These are phyloP conservation scores for Kregervanrija pseudodelftensis DNA, from an alignment of 805 yeast species.

Conservation along the genomic window DNA sequence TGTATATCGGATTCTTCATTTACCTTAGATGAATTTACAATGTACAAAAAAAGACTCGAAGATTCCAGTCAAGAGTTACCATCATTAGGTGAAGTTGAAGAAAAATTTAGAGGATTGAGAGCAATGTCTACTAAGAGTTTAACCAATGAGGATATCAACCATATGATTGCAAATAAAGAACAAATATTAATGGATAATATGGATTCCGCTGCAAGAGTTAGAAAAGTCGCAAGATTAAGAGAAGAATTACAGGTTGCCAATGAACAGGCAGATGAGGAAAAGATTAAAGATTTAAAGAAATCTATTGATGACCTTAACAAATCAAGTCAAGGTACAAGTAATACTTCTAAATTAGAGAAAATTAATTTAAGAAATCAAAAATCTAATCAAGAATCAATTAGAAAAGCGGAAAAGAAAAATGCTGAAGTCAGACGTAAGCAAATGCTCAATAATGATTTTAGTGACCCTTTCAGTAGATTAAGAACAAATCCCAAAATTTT, in stretches of 20 bases:
- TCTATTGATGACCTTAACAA: conserved; percentile 34
- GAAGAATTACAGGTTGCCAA: conserved; percentile 72
- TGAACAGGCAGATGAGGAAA: conserved; percentile 43
- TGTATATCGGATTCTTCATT: conserved; percentile 75
- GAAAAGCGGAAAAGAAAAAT: conserved; percentile 70
- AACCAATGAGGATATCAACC: conserved; percentile 68
- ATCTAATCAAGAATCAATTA: conserved; percentile 66
- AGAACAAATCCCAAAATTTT: conserved; percentile 83
- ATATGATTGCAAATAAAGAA: conserved; percentile 69
- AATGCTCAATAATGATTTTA: conserved; percentile 34
- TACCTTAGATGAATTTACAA: conserved; percentile 62
- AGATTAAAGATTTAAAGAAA: conserved; percentile 38
- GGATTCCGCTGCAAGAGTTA: conserved; percentile 68
- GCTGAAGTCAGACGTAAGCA: conserved; percentile 44
- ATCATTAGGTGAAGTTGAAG: conserved; percentile 53
- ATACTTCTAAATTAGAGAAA: conserved; percentile 48
- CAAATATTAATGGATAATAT: conserved; percentile 44
- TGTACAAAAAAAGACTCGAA: conserved; percentile 55
- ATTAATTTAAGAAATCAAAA: conserved; percentile 83
- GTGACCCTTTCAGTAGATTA: conserved; percentile 83
- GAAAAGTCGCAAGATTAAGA: conserved; percentile 61
- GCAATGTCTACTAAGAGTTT: conserved; percentile 59
- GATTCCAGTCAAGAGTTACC: conserved; percentile 56
- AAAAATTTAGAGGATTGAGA: conserved; percentile 56
- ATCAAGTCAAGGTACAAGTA: conserved; percentile 28